A percentile compares a stretch with the other conserved stretches of the same genome.
Evolutionary conservation across 225 moss, liverwort and hornwort species (phyloP).

Genomic region (Neckera pumila): DNA sequence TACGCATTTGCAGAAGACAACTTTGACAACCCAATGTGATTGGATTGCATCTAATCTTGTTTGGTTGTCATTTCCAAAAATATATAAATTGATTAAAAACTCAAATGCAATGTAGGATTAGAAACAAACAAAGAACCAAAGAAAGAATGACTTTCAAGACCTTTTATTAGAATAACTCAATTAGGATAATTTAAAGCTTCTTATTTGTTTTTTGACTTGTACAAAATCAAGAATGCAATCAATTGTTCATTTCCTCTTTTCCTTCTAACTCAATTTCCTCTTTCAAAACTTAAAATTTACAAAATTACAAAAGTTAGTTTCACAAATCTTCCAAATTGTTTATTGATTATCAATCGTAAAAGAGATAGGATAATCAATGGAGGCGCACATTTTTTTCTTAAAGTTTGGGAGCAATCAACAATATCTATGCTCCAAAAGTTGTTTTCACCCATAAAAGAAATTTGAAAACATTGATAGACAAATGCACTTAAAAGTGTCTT

Average conservation of each 20-base stretch:
- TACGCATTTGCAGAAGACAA: too few relatives aligned
- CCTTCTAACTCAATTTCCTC: too few relatives aligned
- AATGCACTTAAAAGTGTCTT: not conserved
- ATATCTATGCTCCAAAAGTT: not conserved
- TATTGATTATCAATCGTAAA: not conserved
- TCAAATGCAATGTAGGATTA: too few relatives aligned
- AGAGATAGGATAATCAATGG: too few relatives aligned
- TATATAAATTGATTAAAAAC: not conserved
- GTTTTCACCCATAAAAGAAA: not conserved
- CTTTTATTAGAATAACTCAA: not conserved
- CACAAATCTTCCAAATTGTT: not conserved
- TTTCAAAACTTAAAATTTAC: too few relatives aligned
- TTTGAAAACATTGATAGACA: not conserved
- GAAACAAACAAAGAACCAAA: not conserved
- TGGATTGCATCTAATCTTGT: too few relatives aligned
- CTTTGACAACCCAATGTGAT: too few relatives aligned
- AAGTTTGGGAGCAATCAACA: not conserved
- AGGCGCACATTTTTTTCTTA: too few relatives aligned
- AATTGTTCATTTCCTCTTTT: too few relatives aligned
- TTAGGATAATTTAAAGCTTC: not conserved
- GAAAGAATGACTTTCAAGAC: not conserved
- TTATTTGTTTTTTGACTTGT: too few relatives aligned
- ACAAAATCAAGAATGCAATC: too few relatives aligned
- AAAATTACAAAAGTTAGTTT: not conserved
- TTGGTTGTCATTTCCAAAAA: too few relatives aligned